A percentile compares a stretch with the other conserved stretches of the same genome.
Conservation (phyloP, 2,329 filamentous ascomycete species). For the Fonsecaea monophora region DNA sequence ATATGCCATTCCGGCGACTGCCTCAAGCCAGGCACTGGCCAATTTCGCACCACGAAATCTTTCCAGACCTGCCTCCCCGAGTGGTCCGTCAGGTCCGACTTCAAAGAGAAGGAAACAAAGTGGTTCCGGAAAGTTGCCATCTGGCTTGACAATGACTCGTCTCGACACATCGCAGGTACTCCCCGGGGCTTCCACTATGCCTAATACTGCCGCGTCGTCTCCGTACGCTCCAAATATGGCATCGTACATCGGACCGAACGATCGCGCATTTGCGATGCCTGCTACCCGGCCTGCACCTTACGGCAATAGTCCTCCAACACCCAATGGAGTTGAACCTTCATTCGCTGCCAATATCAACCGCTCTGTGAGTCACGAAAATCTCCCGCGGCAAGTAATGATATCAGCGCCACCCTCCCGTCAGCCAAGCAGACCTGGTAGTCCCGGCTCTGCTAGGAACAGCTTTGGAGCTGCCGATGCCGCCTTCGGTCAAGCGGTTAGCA, state of each 20-base stretch:
- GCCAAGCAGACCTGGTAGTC: slow-evolving; percentile 79
- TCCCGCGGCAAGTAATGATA: slow-evolving; percentile 69
- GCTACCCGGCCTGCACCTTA: slow-evolving; percentile 57
- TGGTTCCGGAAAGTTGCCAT: slow-evolving; percentile 71
- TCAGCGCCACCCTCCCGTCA: slow-evolving; percentile 76
- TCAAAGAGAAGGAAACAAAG: slow-evolving; percentile 85
- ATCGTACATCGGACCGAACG: slow-evolving; percentile 48
- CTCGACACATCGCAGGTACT: slow-evolving; percentile 65
- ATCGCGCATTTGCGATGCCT: slow-evolving; percentile 56
- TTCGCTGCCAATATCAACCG: slow-evolving; percentile 65
- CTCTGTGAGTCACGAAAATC: slow-evolving; percentile 69
- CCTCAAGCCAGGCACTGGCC: slow-evolving; percentile 51
- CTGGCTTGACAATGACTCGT: slow-evolving; percentile 79
- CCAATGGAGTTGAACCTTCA: slow-evolving; percentile 67
- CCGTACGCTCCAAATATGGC: slow-evolving; percentile 50
- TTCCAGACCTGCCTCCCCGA: slow-evolving; percentile 77
- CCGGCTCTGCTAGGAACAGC: slow-evolving; percentile 58
- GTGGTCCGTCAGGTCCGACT: slow-evolving; percentile 66
- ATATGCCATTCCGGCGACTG: slow-evolving; percentile 48
- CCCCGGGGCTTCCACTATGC: slow-evolving; percentile 40
- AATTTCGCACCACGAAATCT: slow-evolving; percentile 66
- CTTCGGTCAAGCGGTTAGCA: slow-evolving; percentile 42
- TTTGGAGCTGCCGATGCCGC: slow-evolving; percentile 49
- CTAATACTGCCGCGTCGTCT: slow-evolving; percentile 51
- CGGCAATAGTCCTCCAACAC: slow-evolving; percentile 68